Conservation (phyloP, 1,284 basidiomycete species). For the Trichosporon sp. region DNA sequence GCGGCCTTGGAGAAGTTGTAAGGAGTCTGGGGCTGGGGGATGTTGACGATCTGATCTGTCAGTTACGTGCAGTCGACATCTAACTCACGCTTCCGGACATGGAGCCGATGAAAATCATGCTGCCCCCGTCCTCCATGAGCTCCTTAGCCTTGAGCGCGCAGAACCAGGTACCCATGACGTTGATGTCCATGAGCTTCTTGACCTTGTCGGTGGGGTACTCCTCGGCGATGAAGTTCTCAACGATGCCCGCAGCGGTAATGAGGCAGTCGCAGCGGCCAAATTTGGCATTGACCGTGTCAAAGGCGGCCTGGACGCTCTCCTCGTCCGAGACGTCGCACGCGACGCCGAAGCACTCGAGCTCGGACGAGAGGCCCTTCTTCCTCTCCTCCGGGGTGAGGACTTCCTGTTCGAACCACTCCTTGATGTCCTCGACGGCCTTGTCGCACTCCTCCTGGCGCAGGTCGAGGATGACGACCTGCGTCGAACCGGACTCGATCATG, state of each 20-base stretch:
- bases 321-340: slow-evolving; percentile 90
- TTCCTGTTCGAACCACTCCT: slow-evolving; percentile 62
- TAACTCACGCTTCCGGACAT: slow-evolving; percentile 83
- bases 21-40: slow-evolving; percentile 87
- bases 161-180: slow-evolving; percentile 82
- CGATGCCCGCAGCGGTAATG: slow-evolving; percentile 87
- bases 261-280: slow-evolving; percentile 67
- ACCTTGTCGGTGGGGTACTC: slow-evolving; percentile 86
- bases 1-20: slow-evolving; percentile 85
- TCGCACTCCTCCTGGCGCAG: slow-evolving; percentile 73
- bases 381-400: slow-evolving; percentile 16
- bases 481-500: slow-evolving; percentile 80
- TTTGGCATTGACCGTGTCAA: slow-evolving; percentile 65
- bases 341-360: slow-evolving; percentile 73
- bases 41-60: slow-evolving; percentile 72
- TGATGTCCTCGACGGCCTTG: slow-evolving; percentile 73
- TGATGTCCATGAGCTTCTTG: slow-evolving; percentile 83
- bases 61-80: slow-evolving; percentile 8
- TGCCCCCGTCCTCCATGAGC: slow-evolving; percentile 66
- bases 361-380: slow-evolving; percentile 63
- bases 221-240: slow-evolving; percentile 87
- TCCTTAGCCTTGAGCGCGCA: slow-evolving; percentile 89
- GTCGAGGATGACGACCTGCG: slow-evolving; percentile 79
- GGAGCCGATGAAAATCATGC: slow-evolving; percentile 82
- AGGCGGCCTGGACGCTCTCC: slow-evolving; percentile 72